These are phyloP conservation scores for Postia placenta DNA, from an alignment of 768 basidiomycete genomes.

Conservation along the genomic window DNA sequence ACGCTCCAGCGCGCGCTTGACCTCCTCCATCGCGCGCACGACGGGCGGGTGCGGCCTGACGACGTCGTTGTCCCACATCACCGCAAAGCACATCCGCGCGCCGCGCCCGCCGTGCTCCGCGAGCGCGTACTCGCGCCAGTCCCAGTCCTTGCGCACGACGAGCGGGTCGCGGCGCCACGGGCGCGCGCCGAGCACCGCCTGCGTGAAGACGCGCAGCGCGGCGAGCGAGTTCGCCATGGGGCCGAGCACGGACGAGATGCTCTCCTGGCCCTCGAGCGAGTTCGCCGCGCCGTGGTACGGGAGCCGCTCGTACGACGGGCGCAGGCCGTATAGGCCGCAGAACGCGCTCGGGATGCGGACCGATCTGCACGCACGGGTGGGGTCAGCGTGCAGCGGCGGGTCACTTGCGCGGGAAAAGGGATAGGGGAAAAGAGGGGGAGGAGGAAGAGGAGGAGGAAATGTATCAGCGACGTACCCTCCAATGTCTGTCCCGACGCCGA, in stretches of 20 bases:
- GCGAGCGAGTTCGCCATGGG: conserved; percentile 55
- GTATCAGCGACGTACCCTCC: conserved; percentile 47
- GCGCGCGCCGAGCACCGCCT: conserved; percentile 47
- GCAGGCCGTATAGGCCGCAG: conserved; percentile 65
- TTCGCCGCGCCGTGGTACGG: conserved; percentile 67
- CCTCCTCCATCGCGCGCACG: conserved; percentile 47
- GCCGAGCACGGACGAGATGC: conserved; percentile 66
- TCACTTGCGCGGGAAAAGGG: conserved; percentile 4
- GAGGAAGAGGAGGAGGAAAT: not conserved
- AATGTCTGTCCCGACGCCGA: conserved; percentile 77
- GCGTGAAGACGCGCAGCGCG: conserved; percentile 62
- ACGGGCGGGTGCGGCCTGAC: conserved; percentile 63
- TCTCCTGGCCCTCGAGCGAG: conserved; percentile 66
- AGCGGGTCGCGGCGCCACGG: conserved; percentile 57
- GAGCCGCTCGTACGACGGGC: conserved; percentile 62
- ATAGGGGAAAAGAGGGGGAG: conserved; percentile 1
- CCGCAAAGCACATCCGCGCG: conserved; percentile 40
- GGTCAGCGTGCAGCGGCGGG: not conserved
- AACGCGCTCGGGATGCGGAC: conserved; percentile 65
- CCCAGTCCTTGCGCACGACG: conserved; percentile 43
- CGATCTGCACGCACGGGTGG: conserved; percentile 45
- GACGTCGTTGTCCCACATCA: conserved; percentile 64
- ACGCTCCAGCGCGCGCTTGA: conserved; percentile 48
- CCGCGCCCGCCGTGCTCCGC: conserved; percentile 39
- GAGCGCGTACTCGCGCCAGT: conserved; percentile 37